These are phyloP conservation scores for Poterioochromonas sp. DNA, from an alignment of 352 stramenopile genomes.

Conservation along the genomic window DNA sequence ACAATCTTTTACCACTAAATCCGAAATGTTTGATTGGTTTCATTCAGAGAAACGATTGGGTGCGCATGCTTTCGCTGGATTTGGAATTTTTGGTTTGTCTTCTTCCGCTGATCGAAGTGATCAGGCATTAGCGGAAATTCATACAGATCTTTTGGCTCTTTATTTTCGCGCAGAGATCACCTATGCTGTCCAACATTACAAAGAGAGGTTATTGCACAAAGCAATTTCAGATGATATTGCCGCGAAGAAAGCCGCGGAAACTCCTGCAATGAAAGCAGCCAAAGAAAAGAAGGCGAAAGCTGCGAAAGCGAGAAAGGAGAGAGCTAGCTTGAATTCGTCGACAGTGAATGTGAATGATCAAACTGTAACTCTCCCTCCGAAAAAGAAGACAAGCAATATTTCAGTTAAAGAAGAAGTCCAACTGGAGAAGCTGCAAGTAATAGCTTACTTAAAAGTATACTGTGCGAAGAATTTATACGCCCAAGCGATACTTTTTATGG, in stretches of 20 bases:
- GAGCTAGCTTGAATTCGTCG: background rate
- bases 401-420: background rate
- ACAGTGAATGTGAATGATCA: background rate
- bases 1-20: background rate
- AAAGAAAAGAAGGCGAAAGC: background rate
- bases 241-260: background rate
- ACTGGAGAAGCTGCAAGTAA: background rate
- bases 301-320: background rate
- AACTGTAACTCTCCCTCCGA: background rate
- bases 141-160: conserved; percentile 9
- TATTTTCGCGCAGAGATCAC: conserved; percentile 12
- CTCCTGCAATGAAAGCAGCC: background rate
- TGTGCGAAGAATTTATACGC: background rate
- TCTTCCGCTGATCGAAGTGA: background rate
- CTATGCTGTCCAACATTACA: conserved; percentile 7
- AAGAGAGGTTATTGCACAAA: background rate
- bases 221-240: background rate
- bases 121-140: conserved; percentile 19
- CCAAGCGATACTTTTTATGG: background rate
- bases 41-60: conserved; percentile 16
- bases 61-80: conserved; percentile 33
- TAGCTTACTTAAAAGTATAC: background rate
- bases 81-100: conserved; percentile 27
- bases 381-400: background rate
- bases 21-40: conserved; percentile 9